Evolutionary conservation across 768 basidiomycete species (phyloP), one percentile per base, ranked within the genome.

Genomic region (Hortiboletus campestris): DNA sequence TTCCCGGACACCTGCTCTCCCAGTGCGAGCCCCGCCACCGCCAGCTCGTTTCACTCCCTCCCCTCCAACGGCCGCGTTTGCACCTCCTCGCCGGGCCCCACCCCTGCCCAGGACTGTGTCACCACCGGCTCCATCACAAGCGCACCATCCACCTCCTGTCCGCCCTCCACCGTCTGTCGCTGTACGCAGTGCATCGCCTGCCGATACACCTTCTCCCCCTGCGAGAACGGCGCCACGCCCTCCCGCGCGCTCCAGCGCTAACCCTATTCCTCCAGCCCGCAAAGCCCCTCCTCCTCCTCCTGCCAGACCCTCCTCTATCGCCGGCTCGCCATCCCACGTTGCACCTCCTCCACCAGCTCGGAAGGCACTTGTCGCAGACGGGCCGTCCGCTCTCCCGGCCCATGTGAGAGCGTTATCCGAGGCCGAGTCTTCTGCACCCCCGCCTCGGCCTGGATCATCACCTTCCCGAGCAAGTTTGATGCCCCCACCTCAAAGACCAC

Each of bases 341-440:
- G 70, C 67, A 14, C 78, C 78, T 22, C 74, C 71, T 13, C 77
- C 76, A 9, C 78, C 77, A 40, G 63, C 65, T 14, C 75, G 80
- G n/a, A 78, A 73, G 46, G 63, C 62, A 6, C 73, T 66, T 16
- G 48, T 64, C 3, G 43, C 50, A 4, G 51, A 62, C 47, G 69
- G 72, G 8, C 61, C 70, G 17, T 66, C 73, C n/a, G 68, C 69
- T 25, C 61, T 63, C 9, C 74, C 76, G 1, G 65, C 63, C 0
- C 78, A 80, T 6, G 70, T 72, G 42, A 76, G 74, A 47, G 75
- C 79, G 6, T 49, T 77, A n/a, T 81, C 82, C 28, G 77, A 78
- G 44, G 64, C 67, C 8, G 76, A 76, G 38, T 66, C 79, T 31
- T 65, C 74, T 35, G 63, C 62, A 0, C 51, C 68, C 6, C 69